phyloP scores from a whole-genome alignment of 306 rosid species.

The Prosopis cineraria region DNA sequence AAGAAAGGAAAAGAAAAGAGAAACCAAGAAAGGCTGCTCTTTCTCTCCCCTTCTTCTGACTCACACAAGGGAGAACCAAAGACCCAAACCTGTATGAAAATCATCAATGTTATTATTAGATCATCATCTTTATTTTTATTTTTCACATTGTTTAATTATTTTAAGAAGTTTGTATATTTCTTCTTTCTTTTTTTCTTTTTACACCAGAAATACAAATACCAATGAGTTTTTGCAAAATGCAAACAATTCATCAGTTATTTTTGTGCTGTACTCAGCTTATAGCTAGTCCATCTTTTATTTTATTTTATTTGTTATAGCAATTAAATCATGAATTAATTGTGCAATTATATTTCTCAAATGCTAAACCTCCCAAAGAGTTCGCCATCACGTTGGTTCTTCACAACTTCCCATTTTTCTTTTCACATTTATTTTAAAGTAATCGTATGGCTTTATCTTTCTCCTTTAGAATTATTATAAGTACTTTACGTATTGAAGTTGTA shows the following conservation, averaged over 20 bases:
- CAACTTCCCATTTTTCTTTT: constrained; percentile 29
- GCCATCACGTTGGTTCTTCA: constrained; percentile 14
- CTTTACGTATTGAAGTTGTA: constrained; percentile 10
- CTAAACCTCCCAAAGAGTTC: constrained; percentile 16
- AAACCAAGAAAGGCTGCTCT: constrained; percentile 65
- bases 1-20: not conserved
- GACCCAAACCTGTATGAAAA: constrained; percentile 70
- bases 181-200: constrained; percentile 7
- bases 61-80: constrained; percentile 42
- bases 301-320: constrained; percentile 19
- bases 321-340: constrained; percentile 5
- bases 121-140: constrained; percentile 42
- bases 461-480: constrained; percentile 28
- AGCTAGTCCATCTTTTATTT: constrained; percentile 4
- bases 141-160: constrained; percentile 61
- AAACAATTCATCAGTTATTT: constrained; percentile 39
- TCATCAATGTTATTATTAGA: constrained; percentile 63
- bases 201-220: constrained; percentile 44
- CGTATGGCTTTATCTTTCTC: constrained; percentile 43
- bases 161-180: constrained; percentile 52
- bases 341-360: constrained; percentile 18
- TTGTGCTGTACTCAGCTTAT: not conserved
- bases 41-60: constrained; percentile 21
- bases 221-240: constrained; percentile 57
- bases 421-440: constrained; percentile 34